phyloP scores from a whole-genome alignment of 2,329 filamentous ascomycete genomes.

The Xylogone sp. region DNA sequence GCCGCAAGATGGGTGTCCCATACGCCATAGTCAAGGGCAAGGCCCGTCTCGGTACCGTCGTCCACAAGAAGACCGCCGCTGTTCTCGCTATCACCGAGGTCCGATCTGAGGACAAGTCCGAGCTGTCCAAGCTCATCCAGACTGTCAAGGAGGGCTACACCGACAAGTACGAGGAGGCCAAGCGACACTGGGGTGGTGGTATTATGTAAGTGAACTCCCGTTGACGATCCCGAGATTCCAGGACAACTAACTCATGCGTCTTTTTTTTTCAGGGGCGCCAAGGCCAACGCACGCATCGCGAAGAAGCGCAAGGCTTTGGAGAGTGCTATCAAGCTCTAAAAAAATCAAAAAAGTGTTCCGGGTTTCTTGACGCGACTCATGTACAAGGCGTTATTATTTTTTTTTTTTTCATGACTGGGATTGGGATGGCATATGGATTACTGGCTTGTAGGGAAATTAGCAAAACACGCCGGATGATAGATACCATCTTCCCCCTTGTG shows the following conservation, averaged over 20 bases:
- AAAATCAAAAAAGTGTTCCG: conserved; percentile 12
- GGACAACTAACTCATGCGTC: not conserved
- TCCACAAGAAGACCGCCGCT: conserved; percentile 99
- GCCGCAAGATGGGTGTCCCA: conserved; percentile 99
- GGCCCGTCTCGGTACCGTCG: conserved; percentile 96
- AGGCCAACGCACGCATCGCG: conserved; percentile 72
- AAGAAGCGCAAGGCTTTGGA: conserved; percentile 82
- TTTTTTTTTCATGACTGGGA: conserved; percentile 27
- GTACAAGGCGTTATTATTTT: conserved; percentile 17
- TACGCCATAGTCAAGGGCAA: conserved; percentile 99
- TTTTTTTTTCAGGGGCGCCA: conserved; percentile 54
- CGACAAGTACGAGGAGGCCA: conserved; percentile 88
- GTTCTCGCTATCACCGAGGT: conserved; percentile 96
- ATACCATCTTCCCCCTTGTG: conserved; percentile 12
- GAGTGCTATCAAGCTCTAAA: conserved; percentile 95
- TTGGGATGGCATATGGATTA: conserved; percentile 21
- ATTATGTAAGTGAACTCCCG: conserved; percentile 64
- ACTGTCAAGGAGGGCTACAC: conserved; percentile 98
- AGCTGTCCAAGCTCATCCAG: conserved; percentile 94
- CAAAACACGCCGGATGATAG: conserved; percentile 31
- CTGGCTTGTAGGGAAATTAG: conserved; percentile 24
- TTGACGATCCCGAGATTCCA: not conserved
- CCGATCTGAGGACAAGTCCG: conserved; percentile 95
- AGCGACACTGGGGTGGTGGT: conserved; percentile 97
- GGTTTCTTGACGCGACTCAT: conserved; percentile 9